A percentile compares a stretch with the other conserved stretches of the same genome.
Evolutionary conservation across 345 rosid species (phyloP).

Genomic region (Citrus sinensis): DVS_A1.0 CM039161.1:5896001-5896500

Average conservation of each 20-base stretch:
- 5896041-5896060: conserved; percentile 95
- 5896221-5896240: conserved; percentile 63
- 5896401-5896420: no score
- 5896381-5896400: no score
- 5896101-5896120: conserved; percentile 93
- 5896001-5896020: conserved; percentile 18
- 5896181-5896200: conserved; percentile 71
- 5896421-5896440: no score
- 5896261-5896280: not conserved
- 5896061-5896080: conserved; percentile 60
- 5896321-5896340: not conserved
- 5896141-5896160: conserved; percentile 63
- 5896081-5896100: conserved; percentile 67
- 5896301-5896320: not conserved
- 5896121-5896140: conserved; percentile 90
- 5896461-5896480: no score
- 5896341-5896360: no score
- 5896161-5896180: conserved; percentile 62
- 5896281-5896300: no score
- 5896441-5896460: no score
- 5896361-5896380: no score
- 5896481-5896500: no score
- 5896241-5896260: conserved; percentile 64
- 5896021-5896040: conserved; percentile 46
- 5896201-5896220: conserved; percentile 79